Conservation (phyloP, 495 filamentous ascomycete species). For the Pyronema domesticum region DNA sequence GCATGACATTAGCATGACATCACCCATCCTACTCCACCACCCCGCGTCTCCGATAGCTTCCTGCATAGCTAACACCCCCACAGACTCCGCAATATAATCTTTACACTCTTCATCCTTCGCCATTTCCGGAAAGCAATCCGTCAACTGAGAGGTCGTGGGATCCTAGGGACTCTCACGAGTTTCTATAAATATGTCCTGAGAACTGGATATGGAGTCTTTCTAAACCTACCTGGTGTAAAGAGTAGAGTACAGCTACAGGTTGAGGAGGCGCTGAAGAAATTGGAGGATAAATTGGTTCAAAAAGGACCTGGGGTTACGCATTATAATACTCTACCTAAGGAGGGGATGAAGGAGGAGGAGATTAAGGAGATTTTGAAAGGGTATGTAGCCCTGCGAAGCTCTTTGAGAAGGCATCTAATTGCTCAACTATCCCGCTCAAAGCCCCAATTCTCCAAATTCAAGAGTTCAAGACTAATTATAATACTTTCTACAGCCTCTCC, state of each 20-base stretch:
- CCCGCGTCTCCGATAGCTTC: not conserved
- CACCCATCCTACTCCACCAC: not conserved
- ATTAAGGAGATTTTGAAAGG: slow-evolving; percentile 63
- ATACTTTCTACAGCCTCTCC: slow-evolving; percentile 30
- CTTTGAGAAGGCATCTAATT: not conserved
- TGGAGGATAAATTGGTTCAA: slow-evolving; percentile 67
- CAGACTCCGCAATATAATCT: slow-evolving; percentile 73
- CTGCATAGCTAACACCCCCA: not conserved
- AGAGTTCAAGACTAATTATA: not conserved
- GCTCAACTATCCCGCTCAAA: too few species aligned
- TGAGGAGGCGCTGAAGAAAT: slow-evolving; percentile 49
- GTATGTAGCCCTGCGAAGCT: slow-evolving; percentile 2
- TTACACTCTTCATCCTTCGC: slow-evolving; percentile 74
- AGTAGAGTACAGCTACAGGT: slow-evolving; percentile 68
- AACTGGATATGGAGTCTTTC: slow-evolving; percentile 65
- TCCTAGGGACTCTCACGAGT: slow-evolving; percentile 60
- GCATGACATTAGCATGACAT: not conserved
- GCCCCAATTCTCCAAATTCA: not conserved
- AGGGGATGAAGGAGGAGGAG: slow-evolving; percentile 67
- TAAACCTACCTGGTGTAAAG: slow-evolving; percentile 68
- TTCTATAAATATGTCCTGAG: slow-evolving; percentile 51
- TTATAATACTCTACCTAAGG: slow-evolving; percentile 61
- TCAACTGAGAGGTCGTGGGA: slow-evolving; percentile 72
- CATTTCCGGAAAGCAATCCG: slow-evolving; percentile 66
- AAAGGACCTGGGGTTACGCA: slow-evolving; percentile 51